phyloP scores from a whole-genome alignment of 495 filamentous ascomycete genomes.

The Immersiella caudata region DNA sequence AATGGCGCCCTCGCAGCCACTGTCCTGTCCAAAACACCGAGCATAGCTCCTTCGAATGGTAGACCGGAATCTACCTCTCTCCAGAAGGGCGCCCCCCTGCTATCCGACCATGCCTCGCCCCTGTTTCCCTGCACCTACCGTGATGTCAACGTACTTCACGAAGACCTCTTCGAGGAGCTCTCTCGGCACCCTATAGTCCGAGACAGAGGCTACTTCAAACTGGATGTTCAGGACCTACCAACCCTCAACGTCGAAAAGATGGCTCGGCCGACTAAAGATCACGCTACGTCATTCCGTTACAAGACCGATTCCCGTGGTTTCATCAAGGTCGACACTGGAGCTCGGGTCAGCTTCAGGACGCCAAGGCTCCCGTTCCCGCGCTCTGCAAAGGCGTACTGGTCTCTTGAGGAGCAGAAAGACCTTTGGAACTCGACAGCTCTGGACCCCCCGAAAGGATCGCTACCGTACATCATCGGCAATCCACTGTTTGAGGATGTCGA shows the following conservation, averaged over 20 bases:
- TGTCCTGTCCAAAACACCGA: not conserved
- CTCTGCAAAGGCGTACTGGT: slow-evolving; percentile 30
- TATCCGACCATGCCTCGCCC: slow-evolving; percentile 26
- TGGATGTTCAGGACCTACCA: slow-evolving; percentile 34
- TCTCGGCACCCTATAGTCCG: slow-evolving; percentile 33
- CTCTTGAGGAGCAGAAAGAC: slow-evolving; percentile 30
- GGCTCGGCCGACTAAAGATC: slow-evolving; percentile 30
- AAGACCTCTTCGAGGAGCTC: slow-evolving; percentile 35
- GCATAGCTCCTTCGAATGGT: not conserved
- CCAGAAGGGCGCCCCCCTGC: slow-evolving; percentile 9
- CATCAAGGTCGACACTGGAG: slow-evolving; percentile 39
- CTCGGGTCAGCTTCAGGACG: slow-evolving; percentile 24
- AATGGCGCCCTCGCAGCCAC: not conserved
- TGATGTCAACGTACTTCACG: slow-evolving; percentile 36
- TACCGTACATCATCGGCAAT: slow-evolving; percentile 40
- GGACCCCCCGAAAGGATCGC: slow-evolving; percentile 31
- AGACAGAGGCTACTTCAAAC: slow-evolving; percentile 38
- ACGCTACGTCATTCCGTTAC: slow-evolving; percentile 37
- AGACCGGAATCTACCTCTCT: not conserved
- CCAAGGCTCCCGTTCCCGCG: slow-evolving; percentile 32
- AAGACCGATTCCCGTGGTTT: slow-evolving; percentile 29
- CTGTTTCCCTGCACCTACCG: slow-evolving; percentile 37
- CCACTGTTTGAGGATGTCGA: slow-evolving; percentile 39
- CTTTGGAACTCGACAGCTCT: slow-evolving; percentile 37
- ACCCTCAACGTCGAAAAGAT: slow-evolving; percentile 29